Base-by-base conservation (phyloP, 768 basidiomycete genomes). In the Russula abietina region DNA sequence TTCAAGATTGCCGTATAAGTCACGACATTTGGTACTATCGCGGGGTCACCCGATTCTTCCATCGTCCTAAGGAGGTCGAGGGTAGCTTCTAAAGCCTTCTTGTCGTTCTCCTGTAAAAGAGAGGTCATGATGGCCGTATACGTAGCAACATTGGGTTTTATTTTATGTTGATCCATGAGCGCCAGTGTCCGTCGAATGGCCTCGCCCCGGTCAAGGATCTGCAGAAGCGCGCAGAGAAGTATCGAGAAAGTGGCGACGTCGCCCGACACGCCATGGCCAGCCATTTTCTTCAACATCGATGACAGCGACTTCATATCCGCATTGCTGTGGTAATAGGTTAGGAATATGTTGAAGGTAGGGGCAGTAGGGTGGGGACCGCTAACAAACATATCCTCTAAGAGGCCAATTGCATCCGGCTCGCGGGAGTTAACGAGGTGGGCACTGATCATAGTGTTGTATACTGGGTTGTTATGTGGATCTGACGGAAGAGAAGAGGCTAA, bases 201-300 rank as follows among this genome's bases (percentile, higher is more conserved):
- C 67, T 93, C 87, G 30, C 80, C 73, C 59, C 84, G 79, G 33
- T 60, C 54, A 11, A 86, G 85, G 16, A 82, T 82, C 65, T 82
- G 83, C 55, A 93, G 80, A 57, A 96, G 72, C 1, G 90, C 87
- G 28, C 87, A 83, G 19, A 98, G 83, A 36, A 98, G 80, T 14
- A 87, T 93, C 4, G 94, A 93, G 73, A 87, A 98, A 0, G 89
- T 97, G 73, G 87, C 84, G 12, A 89, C 83, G 71, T 98, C 91
- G 8, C 92, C 89, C 24, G 74, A 68, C 38, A 96, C 69, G 0
- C 79, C 78, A 1, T 74, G 78, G 16, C 76, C 71, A 28, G 77
- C 72, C 77, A 96, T 84, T 60, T 77, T 73, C 52, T 80, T 79
- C 52, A 98, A 74, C 26, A 85, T 72, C 19, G 72, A 66, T 3